Evolutionary conservation across 768 basidiomycete genomes (phyloP), one percentile per base, ranked within the genome.

Genomic region (Psilocybe azurescens): DNA sequence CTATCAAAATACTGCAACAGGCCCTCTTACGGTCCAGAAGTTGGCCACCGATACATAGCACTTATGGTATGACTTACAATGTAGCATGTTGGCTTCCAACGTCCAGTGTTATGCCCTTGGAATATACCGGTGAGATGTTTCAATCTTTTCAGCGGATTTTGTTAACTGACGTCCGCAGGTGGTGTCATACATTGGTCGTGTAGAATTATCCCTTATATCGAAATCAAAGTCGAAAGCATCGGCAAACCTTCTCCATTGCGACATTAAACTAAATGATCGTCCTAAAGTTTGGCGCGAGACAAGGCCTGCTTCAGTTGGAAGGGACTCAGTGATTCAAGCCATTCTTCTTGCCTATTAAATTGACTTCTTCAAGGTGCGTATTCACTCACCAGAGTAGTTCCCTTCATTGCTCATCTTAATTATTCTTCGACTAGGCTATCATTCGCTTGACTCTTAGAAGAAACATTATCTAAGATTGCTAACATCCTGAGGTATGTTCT

Each of bases 21-120:
- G 74, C 28, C 79, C 81, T 28, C 83, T 86, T 0, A 79, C 84
- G 38, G 71, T 80, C 2, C 83, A 89, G 65, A 78, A 80, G 62
- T 70, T 72, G 7, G 74, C 85, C 0, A 69, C 88, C 14, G 70
- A 69, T 10, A 81, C 76, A 51, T 89, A 86, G 24, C 24, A 24
- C 24, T 24, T 24, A 24, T 24, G 24, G 24, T 67, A 85, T 85
- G 72, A 77, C 80, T 4, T 72, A 75, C 3, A 81, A 90, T 62
- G 86, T 85, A 24, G 24, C 24, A 24, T 24, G 24, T 24, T 29
- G 79, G 75, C 2, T 86, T 90, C 69, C 79, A 77, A 44, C 87
- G 90, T 70, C 86, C 89, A 0, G 59, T 89, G 30, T 88, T 73
- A 75, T 18, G 75, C 90, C 29, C 75, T 89, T 3, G 85, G 78